These are phyloP conservation scores for Diplosphaera chodatii DNA, from an alignment of 139 green algal species.

Conservation along the genomic window DNA sequence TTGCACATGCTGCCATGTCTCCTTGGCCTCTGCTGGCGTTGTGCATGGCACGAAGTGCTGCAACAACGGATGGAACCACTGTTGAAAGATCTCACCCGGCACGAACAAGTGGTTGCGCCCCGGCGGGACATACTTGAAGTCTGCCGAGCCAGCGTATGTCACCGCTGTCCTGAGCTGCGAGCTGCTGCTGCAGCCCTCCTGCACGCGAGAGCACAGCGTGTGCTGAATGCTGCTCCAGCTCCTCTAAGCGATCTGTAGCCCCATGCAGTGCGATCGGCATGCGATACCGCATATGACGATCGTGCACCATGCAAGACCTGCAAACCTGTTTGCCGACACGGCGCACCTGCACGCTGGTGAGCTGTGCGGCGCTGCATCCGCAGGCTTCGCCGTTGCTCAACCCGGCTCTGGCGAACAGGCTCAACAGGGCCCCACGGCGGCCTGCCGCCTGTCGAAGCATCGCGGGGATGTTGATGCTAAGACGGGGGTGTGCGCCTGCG, in stretches of 20 bases:
- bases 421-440: not conserved
- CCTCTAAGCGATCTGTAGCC: too few species aligned
- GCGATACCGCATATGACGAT: not conserved
- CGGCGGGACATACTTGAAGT: slow-evolving; percentile 68
- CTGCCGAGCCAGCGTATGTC: slow-evolving; percentile 3
- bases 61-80: too few species aligned
- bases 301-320: not conserved
- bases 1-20: too few species aligned
- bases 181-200: not conserved
- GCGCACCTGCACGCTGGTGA: too few species aligned
- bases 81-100: slow-evolving; percentile 49
- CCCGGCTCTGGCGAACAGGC: not conserved
- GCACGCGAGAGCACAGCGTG: not conserved
- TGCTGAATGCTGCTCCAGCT: too few species aligned
- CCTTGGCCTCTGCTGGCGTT: too few species aligned
- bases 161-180: not conserved
- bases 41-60: too few species aligned
- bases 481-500: too few species aligned
- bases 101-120: slow-evolving; percentile 93
- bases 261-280: not conserved
- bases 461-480: too few species aligned
- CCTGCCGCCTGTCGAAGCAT: not conserved
- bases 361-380: not conserved
- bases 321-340: not conserved
- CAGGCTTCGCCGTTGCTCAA: not conserved